A percentile compares a stretch with the other conserved stretches of the same genome.
phyloP scores from a whole-genome alignment of 169 alveolate genomes.

The Cryptosporidium meleagridis region DNA sequence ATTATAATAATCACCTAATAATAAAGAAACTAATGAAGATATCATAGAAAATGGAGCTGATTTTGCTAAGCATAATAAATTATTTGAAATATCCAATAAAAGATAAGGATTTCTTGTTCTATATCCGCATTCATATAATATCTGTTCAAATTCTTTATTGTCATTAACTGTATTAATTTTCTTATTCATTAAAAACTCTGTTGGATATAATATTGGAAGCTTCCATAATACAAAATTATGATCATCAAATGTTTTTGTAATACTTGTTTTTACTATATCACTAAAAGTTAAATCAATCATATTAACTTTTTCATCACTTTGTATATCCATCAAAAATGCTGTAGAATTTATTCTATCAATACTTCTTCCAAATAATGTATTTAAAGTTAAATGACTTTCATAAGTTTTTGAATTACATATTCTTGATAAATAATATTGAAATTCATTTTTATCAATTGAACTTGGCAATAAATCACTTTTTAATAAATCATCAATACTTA shows the following conservation, averaged over 20 bases:
- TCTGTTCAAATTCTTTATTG: slow-evolving; percentile 20
- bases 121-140: slow-evolving; percentile 32
- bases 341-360: slow-evolving; percentile 25
- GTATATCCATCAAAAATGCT: slow-evolving; percentile 49
- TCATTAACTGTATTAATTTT: background rate
- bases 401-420: slow-evolving; percentile 56
- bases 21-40: slow-evolving; percentile 29
- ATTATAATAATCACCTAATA: background rate
- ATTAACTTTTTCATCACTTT: slow-evolving; percentile 40
- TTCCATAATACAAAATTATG: slow-evolving; percentile 35
- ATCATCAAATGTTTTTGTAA: slow-evolving; percentile 35
- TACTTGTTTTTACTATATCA: slow-evolving; percentile 66
- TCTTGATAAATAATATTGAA: slow-evolving; percentile 54
- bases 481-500: slow-evolving; percentile 15
- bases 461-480: slow-evolving; percentile 41
- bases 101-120: slow-evolving; percentile 36
- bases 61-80: slow-evolving; percentile 24
- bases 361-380: slow-evolving; percentile 50
- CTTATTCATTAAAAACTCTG: slow-evolving; percentile 13
- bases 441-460: slow-evolving; percentile 51
- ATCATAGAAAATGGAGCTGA: slow-evolving; percentile 56
- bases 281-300: slow-evolving; percentile 52
- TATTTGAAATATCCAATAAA: slow-evolving; percentile 61
- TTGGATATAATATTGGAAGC: slow-evolving; percentile 46
- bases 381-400: slow-evolving; percentile 53